Percentiles rank a stretch among this genome's conserved stretches.
These are phyloP conservation scores for Solanum hybrid DNA, from an alignment of 305 asterid species.

Conservation along the genomic window DNA sequence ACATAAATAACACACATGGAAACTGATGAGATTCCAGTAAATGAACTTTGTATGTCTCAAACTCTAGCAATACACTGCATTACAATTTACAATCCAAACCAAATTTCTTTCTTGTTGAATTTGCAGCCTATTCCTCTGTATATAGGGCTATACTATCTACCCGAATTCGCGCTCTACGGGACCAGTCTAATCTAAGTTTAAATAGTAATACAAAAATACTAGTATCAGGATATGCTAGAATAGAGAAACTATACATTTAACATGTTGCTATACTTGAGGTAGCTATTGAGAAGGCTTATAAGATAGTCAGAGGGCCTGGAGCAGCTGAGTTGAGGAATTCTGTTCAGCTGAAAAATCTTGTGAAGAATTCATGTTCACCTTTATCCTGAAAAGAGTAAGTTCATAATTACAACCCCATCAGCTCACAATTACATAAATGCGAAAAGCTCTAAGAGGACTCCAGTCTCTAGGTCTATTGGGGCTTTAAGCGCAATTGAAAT, in stretches of 20 bases:
- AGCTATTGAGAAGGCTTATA: slow-evolving; percentile 12
- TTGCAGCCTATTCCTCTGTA: background rate
- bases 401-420: background rate
- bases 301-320: slow-evolving; percentile 11
- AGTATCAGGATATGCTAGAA: background rate
- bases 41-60: background rate
- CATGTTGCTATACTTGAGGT: slow-evolving; percentile 10
- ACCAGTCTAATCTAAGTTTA: background rate
- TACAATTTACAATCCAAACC: slow-evolving; percentile 1
- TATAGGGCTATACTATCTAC: background rate
- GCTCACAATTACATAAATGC: background rate
- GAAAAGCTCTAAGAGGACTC: background rate
- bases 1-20: background rate
- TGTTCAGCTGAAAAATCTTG: slow-evolving; percentile 35
- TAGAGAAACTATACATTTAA: slow-evolving; percentile 10
- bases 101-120: background rate
- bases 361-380: slow-evolving; percentile 77
- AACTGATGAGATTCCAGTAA: background rate
- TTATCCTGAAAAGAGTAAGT: slow-evolving; percentile 55
- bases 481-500: background rate
- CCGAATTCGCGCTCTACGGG: background rate
- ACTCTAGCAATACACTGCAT: background rate
- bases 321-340: slow-evolving; percentile 5
- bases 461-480: background rate
- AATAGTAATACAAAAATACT: background rate